Evolutionary conservation across 1,139 yeast genomes (phyloP).

Genomic region (Wickerhamomyces sp.): DNA sequence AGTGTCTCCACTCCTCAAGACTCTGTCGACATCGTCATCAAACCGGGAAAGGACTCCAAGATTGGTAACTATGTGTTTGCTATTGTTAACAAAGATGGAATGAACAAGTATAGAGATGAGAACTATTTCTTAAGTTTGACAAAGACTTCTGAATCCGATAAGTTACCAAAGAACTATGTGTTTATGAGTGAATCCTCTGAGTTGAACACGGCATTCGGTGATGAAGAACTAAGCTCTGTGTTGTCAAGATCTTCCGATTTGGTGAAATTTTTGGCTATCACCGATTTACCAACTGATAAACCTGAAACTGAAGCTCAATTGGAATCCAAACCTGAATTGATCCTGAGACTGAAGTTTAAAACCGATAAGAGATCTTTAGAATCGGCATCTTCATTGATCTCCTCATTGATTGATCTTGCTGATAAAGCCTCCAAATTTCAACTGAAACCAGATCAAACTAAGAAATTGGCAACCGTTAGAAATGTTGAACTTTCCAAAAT

Average conservation of each 20-base stretch:
- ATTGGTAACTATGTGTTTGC: conserved; percentile 73
- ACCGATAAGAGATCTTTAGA: conserved; percentile 39
- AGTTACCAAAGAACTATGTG: conserved; percentile 70
- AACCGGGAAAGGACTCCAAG: conserved; percentile 48
- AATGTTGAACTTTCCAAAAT: conserved; percentile 31
- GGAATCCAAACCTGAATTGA: conserved; percentile 50
- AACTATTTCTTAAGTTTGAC: conserved; percentile 84
- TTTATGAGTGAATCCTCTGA: conserved; percentile 89
- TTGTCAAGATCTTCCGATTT: conserved; percentile 45
- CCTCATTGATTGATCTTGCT: conserved; percentile 46
- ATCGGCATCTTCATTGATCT: conserved; percentile 43
- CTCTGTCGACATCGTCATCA: conserved; percentile 54
- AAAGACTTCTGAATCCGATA: conserved; percentile 62
- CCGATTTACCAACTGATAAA: conserved; percentile 72
- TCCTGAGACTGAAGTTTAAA: conserved; percentile 47
- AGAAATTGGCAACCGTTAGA: conserved; percentile 62
- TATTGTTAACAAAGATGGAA: conserved; percentile 76
- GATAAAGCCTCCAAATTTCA: conserved; percentile 40
- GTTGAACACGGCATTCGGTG: conserved; percentile 60
- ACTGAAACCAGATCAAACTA: conserved; percentile 56
- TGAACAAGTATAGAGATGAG: conserved; percentile 71
- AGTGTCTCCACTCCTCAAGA: conserved; percentile 51
- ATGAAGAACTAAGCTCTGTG: conserved; percentile 45
- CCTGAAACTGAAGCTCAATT: conserved; percentile 43
- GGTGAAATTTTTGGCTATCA: conserved; percentile 66